Base-by-base conservation (phyloP, 495 filamentous ascomycete species). In the Neurospora sp. region DNA sequence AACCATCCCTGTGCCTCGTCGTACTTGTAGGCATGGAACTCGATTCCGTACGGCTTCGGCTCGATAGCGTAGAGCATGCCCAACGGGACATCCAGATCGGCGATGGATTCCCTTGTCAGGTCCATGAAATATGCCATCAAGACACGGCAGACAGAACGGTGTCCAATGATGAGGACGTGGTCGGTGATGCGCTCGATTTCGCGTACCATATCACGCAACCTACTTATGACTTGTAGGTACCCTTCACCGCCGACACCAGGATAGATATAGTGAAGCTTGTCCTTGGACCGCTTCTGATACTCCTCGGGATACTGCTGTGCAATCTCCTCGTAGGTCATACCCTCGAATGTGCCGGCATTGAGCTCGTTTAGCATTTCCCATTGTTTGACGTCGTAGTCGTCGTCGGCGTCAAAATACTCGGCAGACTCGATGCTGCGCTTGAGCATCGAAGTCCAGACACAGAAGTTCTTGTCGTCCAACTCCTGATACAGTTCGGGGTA, bases 311-410 rank as follows among this genome's bases (percentile, higher is more conserved):
- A 91, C 72, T 89, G 85, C 9, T 86, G 80, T 75, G 88, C 90
- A 74, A 99, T 98, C 76, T 97, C 93, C 4, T 92, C 89, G 79
- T 99, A 99, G 3, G 95, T 98, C 86, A 97, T 87, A 40, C 96
- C 95, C 82, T 99, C 96, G 85, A 97, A 96, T 46, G 86, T 87
- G 18, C 96, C 96, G 2, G 95, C 92, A 78, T 97, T 93, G 46
- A 99, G 90, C 79, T 99, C 96, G 77, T 99, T 96, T 18, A 99
- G 89, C 94, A 98, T 97, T 77, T 93, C 93, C 93, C 97, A 97
- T 77, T 96, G 90, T 85, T 99, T 99, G 78, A 95, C 89, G 75
- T 98, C 96, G 79, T 93, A 99, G 35, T 98, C 93, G n/a, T 99
- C 96, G 75, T 98, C 96, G 72, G 93, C 92, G 39, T 88, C 84